A percentile compares a stretch with the other conserved stretches of the same genome.
Evolutionary conservation across 1,139 yeast species (phyloP).

Genomic region (Zygoascus sp.): DNA sequence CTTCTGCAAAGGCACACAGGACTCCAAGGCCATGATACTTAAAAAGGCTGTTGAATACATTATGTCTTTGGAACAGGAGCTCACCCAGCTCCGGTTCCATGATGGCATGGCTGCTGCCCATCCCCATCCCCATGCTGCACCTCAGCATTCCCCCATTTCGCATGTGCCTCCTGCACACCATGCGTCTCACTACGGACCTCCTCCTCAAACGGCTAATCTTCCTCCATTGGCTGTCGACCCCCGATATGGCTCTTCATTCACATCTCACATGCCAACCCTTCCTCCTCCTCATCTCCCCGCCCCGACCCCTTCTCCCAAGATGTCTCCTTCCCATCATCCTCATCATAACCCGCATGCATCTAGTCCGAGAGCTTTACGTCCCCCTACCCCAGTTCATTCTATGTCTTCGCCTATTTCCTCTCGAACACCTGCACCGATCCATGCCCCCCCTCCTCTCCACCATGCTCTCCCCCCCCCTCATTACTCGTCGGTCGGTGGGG

Average conservation of each 20-base stretch:
- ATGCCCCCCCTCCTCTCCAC: slow-evolving; percentile 14
- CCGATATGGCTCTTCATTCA: slow-evolving; percentile 12
- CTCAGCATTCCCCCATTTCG: slow-evolving; percentile 9
- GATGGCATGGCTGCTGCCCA: slow-evolving; percentile 11
- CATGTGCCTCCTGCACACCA: slow-evolving; percentile 12
- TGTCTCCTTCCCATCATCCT: slow-evolving; percentile 14
- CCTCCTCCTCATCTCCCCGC: slow-evolving; percentile 21
- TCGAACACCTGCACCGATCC: slow-evolving; percentile 10
- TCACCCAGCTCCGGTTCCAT: slow-evolving; percentile 20
- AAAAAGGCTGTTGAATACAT: slow-evolving; percentile 41
- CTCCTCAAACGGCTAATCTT: slow-evolving; percentile 2
- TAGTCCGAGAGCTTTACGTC: slow-evolving; percentile 12
- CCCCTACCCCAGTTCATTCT: slow-evolving; percentile 20
- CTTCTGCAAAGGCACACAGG: slow-evolving; percentile 40
- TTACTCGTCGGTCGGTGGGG: slow-evolving; percentile 14
- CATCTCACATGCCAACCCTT: slow-evolving; percentile 8
- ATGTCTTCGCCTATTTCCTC: slow-evolving; percentile 17
- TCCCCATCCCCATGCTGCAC: slow-evolving; percentile 12
- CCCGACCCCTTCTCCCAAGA: slow-evolving; percentile 19
- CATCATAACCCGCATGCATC: slow-evolving; percentile 10
- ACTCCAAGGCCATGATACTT: slow-evolving; percentile 42
- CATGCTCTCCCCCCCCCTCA: slow-evolving; percentile 14
- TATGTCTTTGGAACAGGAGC: slow-evolving; percentile 35
- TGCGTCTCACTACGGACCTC: slow-evolving; percentile 5
- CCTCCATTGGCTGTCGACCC: slow-evolving; percentile 9